Evolutionary conservation across 2,329 filamentous ascomycete genomes (phyloP).

Genomic region (Cordyceps sp.): DNA sequence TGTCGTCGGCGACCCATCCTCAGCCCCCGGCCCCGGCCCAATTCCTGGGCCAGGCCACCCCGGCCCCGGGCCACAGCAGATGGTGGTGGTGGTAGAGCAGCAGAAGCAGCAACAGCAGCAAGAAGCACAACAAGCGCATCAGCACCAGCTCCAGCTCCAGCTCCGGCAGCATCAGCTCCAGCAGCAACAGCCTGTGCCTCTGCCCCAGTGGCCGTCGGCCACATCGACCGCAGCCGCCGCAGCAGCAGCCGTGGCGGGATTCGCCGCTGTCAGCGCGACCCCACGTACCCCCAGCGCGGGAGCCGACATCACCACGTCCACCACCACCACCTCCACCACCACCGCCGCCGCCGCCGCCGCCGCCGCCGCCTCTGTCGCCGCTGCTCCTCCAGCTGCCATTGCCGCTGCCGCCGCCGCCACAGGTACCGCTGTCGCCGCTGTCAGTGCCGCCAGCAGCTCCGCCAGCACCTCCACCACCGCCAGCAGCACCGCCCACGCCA

Average conservation of each 20-base stretch:
- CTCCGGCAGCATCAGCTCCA: not conserved
- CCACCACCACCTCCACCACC: too few relatives aligned
- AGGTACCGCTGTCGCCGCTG: not conserved
- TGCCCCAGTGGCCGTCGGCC: too few relatives aligned
- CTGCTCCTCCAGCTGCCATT: not conserved
- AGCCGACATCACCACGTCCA: not conserved
- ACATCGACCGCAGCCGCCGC: not conserved
- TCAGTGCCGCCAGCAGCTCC: not conserved
- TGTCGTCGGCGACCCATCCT: too few relatives aligned
- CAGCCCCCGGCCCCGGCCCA: too few relatives aligned
- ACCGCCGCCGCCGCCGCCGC: too few relatives aligned
- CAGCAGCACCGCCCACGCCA: too few relatives aligned
- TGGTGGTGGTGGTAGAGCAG: too few relatives aligned
- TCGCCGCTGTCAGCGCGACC: slow-evolving; percentile 1
- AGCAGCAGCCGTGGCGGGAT: not conserved
- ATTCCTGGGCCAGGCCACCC: too few relatives aligned
- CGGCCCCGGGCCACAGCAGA: too few relatives aligned
- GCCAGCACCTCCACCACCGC: not conserved
- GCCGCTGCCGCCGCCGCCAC: not conserved
- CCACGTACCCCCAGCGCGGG: not conserved
- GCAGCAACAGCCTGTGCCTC: too few relatives aligned
- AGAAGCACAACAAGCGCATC: too few relatives aligned
- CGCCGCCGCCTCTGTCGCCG: not conserved
- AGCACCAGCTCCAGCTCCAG: not conserved
- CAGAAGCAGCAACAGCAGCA: too few relatives aligned